Evolutionary conservation across 176 grass and related monocot species (phyloP), one percentile per base, ranked within the genome.

Genomic region (Ananas comosus): DNA sequence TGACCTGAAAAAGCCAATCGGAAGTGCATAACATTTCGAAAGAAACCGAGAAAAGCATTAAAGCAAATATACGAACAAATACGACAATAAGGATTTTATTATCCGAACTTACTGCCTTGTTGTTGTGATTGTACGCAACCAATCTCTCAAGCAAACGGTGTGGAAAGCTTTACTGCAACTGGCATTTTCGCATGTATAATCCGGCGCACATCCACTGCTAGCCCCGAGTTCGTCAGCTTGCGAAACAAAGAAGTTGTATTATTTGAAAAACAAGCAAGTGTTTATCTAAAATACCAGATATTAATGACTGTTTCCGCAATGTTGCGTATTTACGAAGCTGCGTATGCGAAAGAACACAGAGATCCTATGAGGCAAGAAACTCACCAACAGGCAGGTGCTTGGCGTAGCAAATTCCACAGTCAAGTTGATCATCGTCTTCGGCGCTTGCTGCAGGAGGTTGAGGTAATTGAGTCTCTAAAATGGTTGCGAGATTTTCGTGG

Each of bases 381-480:
- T 79, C 57, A 93, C 90, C 86, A 3, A 84, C 68, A 12, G 91
- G 88, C 49, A 96, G 80, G 65, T 91, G 74, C 42, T 65, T 81
- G n/a, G 78, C 80, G 66, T 96, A 96, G 49, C 88, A 96, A 86
- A 96, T 96, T 70, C 91, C 91, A 52, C 88, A 96, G 48, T 96
- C 88, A 69, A 80, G 63, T 73, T 73, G 78, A 25, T 80, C 78
- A 18, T 88, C 88, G 10, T 85, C 77, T 28, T 80, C 66, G 69
- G 64, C 42, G 21, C 11, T 51, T 5, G 52, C 50, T 13, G 65
- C 69, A 83, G 88, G 77, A 61, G 85, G 85, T 72, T 27, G 17
- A 33, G 78, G 85, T 49, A 86, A 71, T 67, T 74, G 68, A 79
- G 69, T 74, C 47, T 91, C 80, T 69, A 96, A 80, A 68, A 91